A percentile compares a stretch with the other conserved stretches of the same genome.
phyloP scores from a whole-genome alignment of 176 grass and related monocot species.

The Oryza meyeriana region DNA sequence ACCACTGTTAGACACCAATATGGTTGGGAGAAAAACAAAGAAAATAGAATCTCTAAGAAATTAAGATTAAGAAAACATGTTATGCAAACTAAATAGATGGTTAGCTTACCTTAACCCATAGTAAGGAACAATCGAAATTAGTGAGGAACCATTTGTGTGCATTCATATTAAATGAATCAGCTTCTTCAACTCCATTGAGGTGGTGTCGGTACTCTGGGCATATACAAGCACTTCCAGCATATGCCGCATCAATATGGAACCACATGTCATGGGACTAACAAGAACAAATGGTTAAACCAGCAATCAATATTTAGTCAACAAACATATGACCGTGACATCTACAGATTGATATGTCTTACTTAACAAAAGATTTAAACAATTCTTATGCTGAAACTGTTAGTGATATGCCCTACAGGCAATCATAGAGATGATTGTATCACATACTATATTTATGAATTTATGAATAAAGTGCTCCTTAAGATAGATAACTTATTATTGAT shows the following conservation, averaged over 20 bases:
- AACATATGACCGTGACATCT: background rate
- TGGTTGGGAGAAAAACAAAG: background rate
- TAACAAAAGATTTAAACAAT: background rate
- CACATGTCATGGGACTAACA: conserved; percentile 58
- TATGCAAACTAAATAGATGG: conserved; percentile 10
- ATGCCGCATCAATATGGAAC: conserved; percentile 84
- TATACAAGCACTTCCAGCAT: conserved; percentile 78
- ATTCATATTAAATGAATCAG: conserved; percentile 92
- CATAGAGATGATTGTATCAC: too few relatives aligned
- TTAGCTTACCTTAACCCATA: conserved; percentile 67
- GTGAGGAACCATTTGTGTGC: conserved; percentile 94
- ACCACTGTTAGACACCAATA: background rate
- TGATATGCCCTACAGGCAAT: too few relatives aligned
- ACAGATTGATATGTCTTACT: background rate
- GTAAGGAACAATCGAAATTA: conserved; percentile 73
- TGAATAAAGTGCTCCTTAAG: too few relatives aligned
- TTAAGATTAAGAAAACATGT: background rate
- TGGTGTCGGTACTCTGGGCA: conserved; percentile 77
- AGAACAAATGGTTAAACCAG: background rate
- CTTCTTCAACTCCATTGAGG: conserved; percentile 75
- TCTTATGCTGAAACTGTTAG: conserved; percentile 20
- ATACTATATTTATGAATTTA: too few relatives aligned
- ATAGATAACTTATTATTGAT: too few relatives aligned
- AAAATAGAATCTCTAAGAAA: background rate
- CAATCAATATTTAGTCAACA: background rate